These are phyloP conservation scores for Cryptosporidium sp. DNA, from an alignment of 169 alveolate genomes.

Conservation along the genomic window DNA sequence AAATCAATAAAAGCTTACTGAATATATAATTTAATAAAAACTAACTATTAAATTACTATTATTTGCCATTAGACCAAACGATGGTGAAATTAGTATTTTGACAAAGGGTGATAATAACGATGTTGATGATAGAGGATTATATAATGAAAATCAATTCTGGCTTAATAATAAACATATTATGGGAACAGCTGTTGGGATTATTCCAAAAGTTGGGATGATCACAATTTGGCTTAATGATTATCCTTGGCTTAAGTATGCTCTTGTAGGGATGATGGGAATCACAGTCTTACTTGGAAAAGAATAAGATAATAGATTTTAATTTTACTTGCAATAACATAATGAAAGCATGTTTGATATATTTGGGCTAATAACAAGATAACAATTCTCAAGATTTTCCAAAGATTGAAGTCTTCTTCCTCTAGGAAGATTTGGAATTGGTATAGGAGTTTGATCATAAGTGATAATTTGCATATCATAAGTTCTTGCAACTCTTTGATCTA, in stretches of 20 bases:
- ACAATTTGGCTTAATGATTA: conserved; percentile 92
- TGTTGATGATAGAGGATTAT: conserved; percentile 94
- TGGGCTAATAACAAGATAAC: conserved; percentile 31
- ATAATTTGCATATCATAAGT: conserved; percentile 73
- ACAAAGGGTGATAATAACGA: conserved; percentile 96
- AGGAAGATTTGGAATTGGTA: conserved; percentile 70
- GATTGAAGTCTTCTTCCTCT: conserved; percentile 35
- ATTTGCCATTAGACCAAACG: conserved; percentile 61
- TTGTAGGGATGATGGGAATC: conserved; percentile 79
- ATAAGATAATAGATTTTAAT: background rate
- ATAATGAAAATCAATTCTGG: conserved; percentile 88
- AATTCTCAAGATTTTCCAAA: conserved; percentile 14
- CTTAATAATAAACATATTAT: conserved; percentile 85
- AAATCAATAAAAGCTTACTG: background rate
- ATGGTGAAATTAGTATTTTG: conserved; percentile 85
- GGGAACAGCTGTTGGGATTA: conserved; percentile 90
- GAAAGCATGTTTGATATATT: conserved; percentile 24
- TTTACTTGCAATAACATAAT: background rate
- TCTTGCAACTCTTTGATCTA: conserved; percentile 65
- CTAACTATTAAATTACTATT: background rate
- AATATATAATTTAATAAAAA: background rate
- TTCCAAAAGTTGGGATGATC: conserved; percentile 93
- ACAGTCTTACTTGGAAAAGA: conserved; percentile 77
- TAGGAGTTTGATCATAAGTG: conserved; percentile 64
- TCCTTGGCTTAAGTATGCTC: conserved; percentile 84